phyloP scores from a whole-genome alignment of 2,329 filamentous ascomycete genomes.

The Colletotrichum simmondsii region DNA sequence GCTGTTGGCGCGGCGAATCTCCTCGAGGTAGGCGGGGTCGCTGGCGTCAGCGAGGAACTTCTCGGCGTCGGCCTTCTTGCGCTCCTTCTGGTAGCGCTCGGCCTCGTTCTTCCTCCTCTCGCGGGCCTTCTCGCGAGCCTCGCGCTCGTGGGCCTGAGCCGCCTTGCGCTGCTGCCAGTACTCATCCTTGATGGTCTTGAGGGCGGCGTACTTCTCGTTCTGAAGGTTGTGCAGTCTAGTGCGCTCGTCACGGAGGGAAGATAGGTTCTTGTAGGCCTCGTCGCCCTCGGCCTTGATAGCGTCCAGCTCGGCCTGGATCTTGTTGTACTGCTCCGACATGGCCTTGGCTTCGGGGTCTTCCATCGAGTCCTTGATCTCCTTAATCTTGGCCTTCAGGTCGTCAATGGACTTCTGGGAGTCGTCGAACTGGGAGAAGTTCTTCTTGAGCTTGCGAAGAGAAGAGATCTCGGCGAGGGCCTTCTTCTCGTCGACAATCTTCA shows the following conservation, averaged over 20 bases:
- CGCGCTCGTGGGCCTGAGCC: constrained; percentile 84
- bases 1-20: constrained; percentile 89
- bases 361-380: constrained; percentile 86
- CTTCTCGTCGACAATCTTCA: constrained; percentile 98
- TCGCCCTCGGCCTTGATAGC: constrained; percentile 93
- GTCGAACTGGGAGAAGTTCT: constrained; percentile 89
- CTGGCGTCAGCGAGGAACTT: constrained; percentile 83
- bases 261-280: constrained; percentile 88
- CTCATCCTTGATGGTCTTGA: constrained; percentile 89
- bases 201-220: constrained; percentile 83
- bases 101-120: constrained; percentile 87
- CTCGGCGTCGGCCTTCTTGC: constrained; percentile 80
- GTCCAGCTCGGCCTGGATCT: constrained; percentile 89
- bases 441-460: constrained; percentile 86
- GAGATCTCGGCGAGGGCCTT: constrained; percentile 89
- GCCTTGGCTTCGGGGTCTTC: constrained; percentile 93
- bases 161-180: constrained; percentile 87
- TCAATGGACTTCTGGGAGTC: constrained; percentile 90
- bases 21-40: constrained; percentile 89
- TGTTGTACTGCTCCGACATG: constrained; percentile 85
- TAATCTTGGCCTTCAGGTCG: constrained; percentile 86
- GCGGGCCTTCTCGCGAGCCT: constrained; percentile 79
- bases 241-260: constrained; percentile 85
- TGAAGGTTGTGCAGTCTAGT: constrained; percentile 86
- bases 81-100: constrained; percentile 76